Conservation (phyloP, 495 filamentous ascomycete species). For the Sordaria brevicollis region DNA sequence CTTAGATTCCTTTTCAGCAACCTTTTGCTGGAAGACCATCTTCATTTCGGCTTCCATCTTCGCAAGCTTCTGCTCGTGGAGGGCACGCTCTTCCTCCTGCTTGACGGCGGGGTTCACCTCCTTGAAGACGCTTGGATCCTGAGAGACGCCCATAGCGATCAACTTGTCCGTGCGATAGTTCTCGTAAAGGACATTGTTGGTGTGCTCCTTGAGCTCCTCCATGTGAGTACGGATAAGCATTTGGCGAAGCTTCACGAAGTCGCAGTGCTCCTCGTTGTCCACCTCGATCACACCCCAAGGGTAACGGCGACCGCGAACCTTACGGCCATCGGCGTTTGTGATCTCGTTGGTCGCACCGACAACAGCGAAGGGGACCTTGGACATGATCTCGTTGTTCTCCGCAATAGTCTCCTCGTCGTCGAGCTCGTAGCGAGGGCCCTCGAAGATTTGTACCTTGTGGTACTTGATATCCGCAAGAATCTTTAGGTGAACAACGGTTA, state of each 20-base stretch:
- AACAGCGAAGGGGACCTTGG: constrained; percentile 96
- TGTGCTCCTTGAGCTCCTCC: constrained; percentile 99
- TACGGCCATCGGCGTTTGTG: constrained; percentile 80
- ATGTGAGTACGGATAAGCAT: constrained; percentile 99
- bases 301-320: constrained; percentile 91
- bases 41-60: constrained; percentile 99
- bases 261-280: constrained; percentile 99
- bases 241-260: constrained; percentile 98
- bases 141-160: constrained; percentile 92
- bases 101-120: constrained; percentile 99
- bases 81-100: constrained; percentile 94
- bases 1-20: constrained; percentile 98
- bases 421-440: constrained; percentile 94
- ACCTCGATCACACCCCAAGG: constrained; percentile 99
- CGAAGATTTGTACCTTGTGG: constrained; percentile 96
- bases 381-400: constrained; percentile 99
- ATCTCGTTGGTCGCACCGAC: constrained; percentile 95
- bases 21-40: constrained; percentile 99
- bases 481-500: constrained; percentile 35
- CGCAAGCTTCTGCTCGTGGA: constrained; percentile 98
- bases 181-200: constrained; percentile 97
- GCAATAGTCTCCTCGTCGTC: constrained; percentile 99
- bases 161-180: constrained; percentile 99
- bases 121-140: constrained; percentile 99
- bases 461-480: constrained; percentile 95